These are phyloP conservation scores for Cucurbita maxima DNA, from an alignment of 306 rosid genomes.

Conservation along the genomic window DNA sequence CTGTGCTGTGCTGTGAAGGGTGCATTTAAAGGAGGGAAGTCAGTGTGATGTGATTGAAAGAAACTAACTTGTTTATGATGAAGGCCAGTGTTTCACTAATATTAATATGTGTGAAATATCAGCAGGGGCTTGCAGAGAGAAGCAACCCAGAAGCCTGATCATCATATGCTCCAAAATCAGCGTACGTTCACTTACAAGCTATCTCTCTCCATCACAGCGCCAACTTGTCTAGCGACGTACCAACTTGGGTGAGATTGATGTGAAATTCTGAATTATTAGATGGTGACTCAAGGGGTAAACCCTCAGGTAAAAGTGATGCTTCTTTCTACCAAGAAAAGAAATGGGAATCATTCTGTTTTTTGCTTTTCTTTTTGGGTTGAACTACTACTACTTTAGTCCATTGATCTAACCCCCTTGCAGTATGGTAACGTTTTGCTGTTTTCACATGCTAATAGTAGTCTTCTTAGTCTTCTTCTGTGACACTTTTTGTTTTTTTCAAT, in stretches of 20 bases:
- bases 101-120: constrained; percentile 14
- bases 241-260: background rate
- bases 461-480: background rate
- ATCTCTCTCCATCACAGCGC: constrained; percentile 38
- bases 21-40: constrained; percentile 7
- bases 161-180: constrained; percentile 51
- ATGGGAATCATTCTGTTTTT: constrained; percentile 5
- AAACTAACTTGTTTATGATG: background rate
- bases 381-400: background rate
- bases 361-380: background rate
- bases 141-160: constrained; percentile 16
- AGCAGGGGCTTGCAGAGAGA: constrained; percentile 9
- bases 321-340: background rate
- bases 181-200: constrained; percentile 34
- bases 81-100: background rate
- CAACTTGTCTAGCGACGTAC: constrained; percentile 23
- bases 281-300: background rate
- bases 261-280: background rate
- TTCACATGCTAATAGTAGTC: background rate
- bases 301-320: background rate
- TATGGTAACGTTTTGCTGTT: background rate
- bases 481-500: background rate
- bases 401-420: background rate
- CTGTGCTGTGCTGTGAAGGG: background rate
- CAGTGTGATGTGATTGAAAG: constrained; percentile 7